A percentile compares a stretch with the other conserved stretches of the same genome.
Evolutionary conservation across 306 rosid species (phyloP).

Genomic region (Hippophae gyantsensis): DNA sequence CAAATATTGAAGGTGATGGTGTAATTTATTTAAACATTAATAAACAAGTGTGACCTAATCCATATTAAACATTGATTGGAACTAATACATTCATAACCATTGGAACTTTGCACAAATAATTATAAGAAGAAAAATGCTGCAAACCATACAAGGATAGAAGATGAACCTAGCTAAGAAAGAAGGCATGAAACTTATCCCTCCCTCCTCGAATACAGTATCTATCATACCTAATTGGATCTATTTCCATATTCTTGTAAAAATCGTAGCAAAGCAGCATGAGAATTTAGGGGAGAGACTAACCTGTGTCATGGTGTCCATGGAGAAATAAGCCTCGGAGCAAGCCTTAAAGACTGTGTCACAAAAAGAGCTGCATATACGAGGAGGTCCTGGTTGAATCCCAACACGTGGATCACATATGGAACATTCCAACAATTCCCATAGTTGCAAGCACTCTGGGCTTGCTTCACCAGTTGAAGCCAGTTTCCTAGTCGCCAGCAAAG

Average conservation of each 20-base stretch:
- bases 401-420: slow-evolving; percentile 78
- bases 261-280: neutral
- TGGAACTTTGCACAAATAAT: too few relatives aligned
- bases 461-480: slow-evolving; percentile 85
- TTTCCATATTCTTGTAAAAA: neutral
- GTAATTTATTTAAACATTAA: too few relatives aligned
- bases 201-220: neutral
- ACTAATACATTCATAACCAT: too few relatives aligned
- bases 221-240: neutral
- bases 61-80: too few relatives aligned
- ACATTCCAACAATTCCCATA: slow-evolving; percentile 93
- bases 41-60: too few relatives aligned
- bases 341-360: slow-evolving; percentile 64
- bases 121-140: too few relatives aligned
- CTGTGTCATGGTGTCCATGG: slow-evolving; percentile 75
- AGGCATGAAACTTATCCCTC: slow-evolving; percentile 1
- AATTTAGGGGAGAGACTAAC: slow-evolving; percentile 21
- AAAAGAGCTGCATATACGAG: slow-evolving; percentile 63
- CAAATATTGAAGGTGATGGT: neutral
- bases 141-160: neutral
- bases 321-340: slow-evolving; percentile 84
- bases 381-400: slow-evolving; percentile 76
- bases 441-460: slow-evolving; percentile 65
- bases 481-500: slow-evolving; percentile 59
- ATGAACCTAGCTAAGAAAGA: neutral